Base-by-base conservation (phyloP, 306 rosid genomes). In the Pachyrhizus erosus region DNA sequence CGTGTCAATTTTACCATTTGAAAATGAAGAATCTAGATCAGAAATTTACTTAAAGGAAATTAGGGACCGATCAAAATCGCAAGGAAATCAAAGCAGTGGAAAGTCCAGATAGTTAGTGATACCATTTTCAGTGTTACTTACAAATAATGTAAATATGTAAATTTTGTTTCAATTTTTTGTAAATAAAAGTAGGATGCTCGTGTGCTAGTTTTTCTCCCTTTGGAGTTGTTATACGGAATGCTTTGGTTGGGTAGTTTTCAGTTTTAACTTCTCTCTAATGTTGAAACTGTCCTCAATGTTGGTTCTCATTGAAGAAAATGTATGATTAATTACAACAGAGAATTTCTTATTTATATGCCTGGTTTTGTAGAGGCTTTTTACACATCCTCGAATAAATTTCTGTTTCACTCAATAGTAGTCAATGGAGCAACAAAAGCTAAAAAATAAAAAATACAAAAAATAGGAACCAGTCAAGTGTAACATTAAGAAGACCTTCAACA, bases 1-100 rank as follows among this genome's bases (percentile, higher is more conserved):
- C 8, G 98, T 96, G 37, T 88, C 91, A 42, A 92, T 96, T 75
- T 85, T 96, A 74, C 99, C 99, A 31, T 91, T 82, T 79, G 92
- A 91, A 86, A 83, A 83, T 72, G 79, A 83, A 33, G 91, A 82
- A 60, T 78, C 88, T 48, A 78, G 51, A 64, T 62, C 92, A 71
- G 79, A 88, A 83, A 77, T 85, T 31, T 79, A 84, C 64, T 40
- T 39, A 27, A 90, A 86, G 86, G 86, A 72, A 87, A 69, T 70
- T 13, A 82, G 80, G 82, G 81, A 85, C 23, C 85, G 78, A 77
- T 78, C 80, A 26, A 89, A 90, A 42, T 82, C 89, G 31, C 84
- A 77, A 77, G 76, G 86, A 84, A 86, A 71, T 71, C 91, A 78
- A 82, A 83, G 39, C 58, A 71, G 58, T 74, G 79, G 82, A 34